phyloP scores from a whole-genome alignment of 176 grass and related monocot species.

The Melocanna baccifera region DNA sequence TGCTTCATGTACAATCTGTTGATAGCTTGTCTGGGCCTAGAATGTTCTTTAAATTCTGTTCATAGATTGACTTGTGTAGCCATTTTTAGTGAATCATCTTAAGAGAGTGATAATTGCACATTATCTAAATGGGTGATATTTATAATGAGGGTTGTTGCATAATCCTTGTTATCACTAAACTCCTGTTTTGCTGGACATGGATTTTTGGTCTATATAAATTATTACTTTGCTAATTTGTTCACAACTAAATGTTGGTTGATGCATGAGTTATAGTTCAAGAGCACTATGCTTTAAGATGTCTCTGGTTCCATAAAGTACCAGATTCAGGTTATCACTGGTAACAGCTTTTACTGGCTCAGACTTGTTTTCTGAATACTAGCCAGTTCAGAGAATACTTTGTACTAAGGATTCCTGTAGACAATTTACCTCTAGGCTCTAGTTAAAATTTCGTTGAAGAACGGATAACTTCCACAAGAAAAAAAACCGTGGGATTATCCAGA shows the following conservation, averaged over 20 bases:
- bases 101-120: background rate
- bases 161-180: background rate
- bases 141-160: background rate
- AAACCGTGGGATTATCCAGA: background rate
- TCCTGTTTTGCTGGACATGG: background rate
- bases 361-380: background rate
- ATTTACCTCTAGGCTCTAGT: background rate
- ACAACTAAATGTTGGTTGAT: background rate
- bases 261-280: background rate
- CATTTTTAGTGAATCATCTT: constrained; percentile 1
- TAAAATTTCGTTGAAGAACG: background rate
- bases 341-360: background rate
- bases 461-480: background rate
- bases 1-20: background rate
- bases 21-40: background rate
- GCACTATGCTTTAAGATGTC: background rate
- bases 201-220: background rate
- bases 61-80: background rate
- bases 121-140: background rate
- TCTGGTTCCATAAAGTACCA: background rate
- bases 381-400: background rate
- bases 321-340: background rate
- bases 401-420: background rate
- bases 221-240: background rate
- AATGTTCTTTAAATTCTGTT: background rate